Evolutionary conservation across 2,329 filamentous ascomycete species (phyloP).

Genomic region (Cordyceps cateniannulata): DNA sequence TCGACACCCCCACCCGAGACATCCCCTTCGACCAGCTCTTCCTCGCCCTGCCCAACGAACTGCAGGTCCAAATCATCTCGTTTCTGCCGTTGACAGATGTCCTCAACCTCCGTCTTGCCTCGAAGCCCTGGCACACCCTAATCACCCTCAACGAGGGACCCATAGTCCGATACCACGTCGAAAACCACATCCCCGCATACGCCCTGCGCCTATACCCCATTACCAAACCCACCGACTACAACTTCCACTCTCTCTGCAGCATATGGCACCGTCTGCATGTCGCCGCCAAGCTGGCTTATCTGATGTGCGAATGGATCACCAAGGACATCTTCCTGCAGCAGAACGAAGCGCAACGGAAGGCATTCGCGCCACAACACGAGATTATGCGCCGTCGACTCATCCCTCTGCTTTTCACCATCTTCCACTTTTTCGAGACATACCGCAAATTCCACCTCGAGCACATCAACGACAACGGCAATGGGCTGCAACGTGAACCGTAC

Average conservation of each 20-base stretch:
- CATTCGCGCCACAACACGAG: constrained; percentile 55
- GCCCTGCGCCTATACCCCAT: constrained; percentile 53
- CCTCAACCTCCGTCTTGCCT: constrained; percentile 51
- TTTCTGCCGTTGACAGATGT: constrained; percentile 54
- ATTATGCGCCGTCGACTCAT: constrained; percentile 60
- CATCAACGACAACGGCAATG: constrained; percentile 44
- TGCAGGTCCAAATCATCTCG: constrained; percentile 57
- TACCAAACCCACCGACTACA: constrained; percentile 40
- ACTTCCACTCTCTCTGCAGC: constrained; percentile 55
- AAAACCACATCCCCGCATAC: constrained; percentile 54
- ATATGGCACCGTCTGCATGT: constrained; percentile 62
- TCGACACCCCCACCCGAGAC: constrained; percentile 21
- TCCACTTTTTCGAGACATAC: constrained; percentile 63
- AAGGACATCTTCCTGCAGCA: constrained; percentile 58
- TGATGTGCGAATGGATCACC: constrained; percentile 59
- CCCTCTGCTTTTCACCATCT: constrained; percentile 57
- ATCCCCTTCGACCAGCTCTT: constrained; percentile 52
- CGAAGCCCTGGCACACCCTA: constrained; percentile 52
- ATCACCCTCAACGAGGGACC: constrained; percentile 54
- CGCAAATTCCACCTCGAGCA: constrained; percentile 52
- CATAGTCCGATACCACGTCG: constrained; percentile 55
- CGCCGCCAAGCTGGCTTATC: constrained; percentile 52
- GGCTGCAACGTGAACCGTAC: constrained; percentile 46
- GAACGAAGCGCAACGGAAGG: constrained; percentile 46
- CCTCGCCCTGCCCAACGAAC: constrained; percentile 50